Evolutionary conservation across 2,329 filamentous ascomycete species (phyloP).

Genomic region (Aspergillus caelatus): DNA sequence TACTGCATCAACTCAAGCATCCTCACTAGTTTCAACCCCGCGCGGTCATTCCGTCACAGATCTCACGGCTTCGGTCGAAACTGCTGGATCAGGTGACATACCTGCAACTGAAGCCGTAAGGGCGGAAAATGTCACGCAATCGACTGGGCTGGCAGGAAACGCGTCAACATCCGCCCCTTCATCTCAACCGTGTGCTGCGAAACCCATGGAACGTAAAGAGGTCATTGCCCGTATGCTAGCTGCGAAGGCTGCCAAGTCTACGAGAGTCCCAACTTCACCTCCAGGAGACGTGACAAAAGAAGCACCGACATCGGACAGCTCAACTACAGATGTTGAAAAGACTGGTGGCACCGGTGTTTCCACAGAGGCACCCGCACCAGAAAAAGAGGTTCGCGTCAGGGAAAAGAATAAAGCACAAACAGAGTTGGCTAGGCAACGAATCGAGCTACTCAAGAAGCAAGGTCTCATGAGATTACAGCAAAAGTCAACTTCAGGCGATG

Average conservation of each 20-base stretch:
- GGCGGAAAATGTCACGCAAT: neutral
- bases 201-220: conserved; percentile 69
- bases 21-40: neutral
- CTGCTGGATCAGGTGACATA: neutral
- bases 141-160: neutral
- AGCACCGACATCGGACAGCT: conserved; percentile 8
- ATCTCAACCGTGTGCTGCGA: conserved; percentile 26
- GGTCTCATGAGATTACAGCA: conserved; percentile 44
- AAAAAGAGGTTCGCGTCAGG: conserved; percentile 35
- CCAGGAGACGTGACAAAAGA: conserved; percentile 18
- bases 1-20: neutral
- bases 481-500: conserved; percentile 23
- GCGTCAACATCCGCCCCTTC: conserved; percentile 2
- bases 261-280: conserved; percentile 19
- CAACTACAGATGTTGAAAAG: conserved; percentile 12
- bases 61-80: neutral
- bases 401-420: conserved; percentile 67
- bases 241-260: conserved; percentile 65
- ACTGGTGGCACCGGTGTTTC: conserved; percentile 10
- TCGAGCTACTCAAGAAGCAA: conserved; percentile 70
- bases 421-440: conserved; percentile 74
- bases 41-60: neutral
- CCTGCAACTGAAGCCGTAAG: neutral
- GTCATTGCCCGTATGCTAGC: conserved; percentile 75
- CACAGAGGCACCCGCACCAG: conserved; percentile 21